These are phyloP conservation scores for Salicornia ramosissima DNA, from an alignment of 148 eudicot species.

Conservation along the genomic window DNA sequence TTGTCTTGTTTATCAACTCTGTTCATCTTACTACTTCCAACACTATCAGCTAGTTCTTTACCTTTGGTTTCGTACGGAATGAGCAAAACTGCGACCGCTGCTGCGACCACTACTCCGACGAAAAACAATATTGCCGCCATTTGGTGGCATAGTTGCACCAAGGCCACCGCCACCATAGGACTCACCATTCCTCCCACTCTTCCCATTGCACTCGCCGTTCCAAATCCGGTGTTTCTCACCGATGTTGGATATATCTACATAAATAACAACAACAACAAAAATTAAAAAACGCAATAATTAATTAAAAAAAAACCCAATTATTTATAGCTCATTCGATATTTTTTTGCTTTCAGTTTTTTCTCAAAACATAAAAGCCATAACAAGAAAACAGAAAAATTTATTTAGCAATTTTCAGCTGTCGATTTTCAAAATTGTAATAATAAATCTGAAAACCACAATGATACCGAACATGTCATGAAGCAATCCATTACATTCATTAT, in stretches of 20 bases:
- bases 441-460: too few species aligned
- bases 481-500: too few species aligned
- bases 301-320: not conserved
- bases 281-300: not conserved
- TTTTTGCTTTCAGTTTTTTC: too few species aligned
- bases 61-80: conserved; percentile 77
- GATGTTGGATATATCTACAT: conserved; percentile 58
- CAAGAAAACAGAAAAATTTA: too few species aligned
- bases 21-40: conserved; percentile 7
- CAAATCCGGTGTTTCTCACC: conserved; percentile 70
- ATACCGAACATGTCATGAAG: too few species aligned
- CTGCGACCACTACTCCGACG: conserved; percentile 40
- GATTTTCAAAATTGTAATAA: too few species aligned
- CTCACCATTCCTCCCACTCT: conserved; percentile 82
- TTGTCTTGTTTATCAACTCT: not conserved
- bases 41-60: conserved; percentile 41
- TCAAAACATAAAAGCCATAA: too few species aligned
- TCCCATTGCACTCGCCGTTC: conserved; percentile 69
- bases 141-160: conserved; percentile 67
- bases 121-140: conserved; percentile 51
- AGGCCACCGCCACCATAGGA: conserved; percentile 68
- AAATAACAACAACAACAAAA: too few species aligned
- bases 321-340: too few species aligned
- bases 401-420: too few species aligned
- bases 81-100: conserved; percentile 52